Percentiles rank a stretch among this genome's conserved stretches.
phyloP scores from a whole-genome alignment of 345 rosid genomes.

The Camelina hispida region DNA sequence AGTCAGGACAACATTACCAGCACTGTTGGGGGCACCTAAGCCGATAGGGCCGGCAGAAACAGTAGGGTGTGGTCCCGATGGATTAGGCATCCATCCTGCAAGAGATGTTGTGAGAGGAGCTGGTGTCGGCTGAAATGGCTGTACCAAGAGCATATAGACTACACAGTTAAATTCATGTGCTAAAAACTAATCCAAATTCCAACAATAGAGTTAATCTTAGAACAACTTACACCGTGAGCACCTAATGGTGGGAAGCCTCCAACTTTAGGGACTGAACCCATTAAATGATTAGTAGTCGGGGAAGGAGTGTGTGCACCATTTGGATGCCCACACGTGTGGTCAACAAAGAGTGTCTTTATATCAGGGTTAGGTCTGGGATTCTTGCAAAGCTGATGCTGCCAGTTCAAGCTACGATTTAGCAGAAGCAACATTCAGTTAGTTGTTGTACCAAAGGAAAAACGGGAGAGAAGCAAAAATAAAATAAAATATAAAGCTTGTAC shows the following conservation, averaged over 20 bases:
- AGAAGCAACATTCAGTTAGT: conserved; percentile 26
- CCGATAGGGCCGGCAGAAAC: conserved; percentile 54
- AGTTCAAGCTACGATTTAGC: conserved; percentile 50
- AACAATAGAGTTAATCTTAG: conserved; percentile 14
- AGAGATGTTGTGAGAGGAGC: conserved; percentile 56
- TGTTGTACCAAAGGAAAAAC: background rate
- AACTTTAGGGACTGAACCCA: conserved; percentile 56
- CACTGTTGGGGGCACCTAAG: conserved; percentile 48
- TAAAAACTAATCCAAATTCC: conserved; percentile 14
- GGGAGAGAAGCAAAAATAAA: background rate
- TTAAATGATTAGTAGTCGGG: conserved; percentile 54
- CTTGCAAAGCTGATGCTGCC: conserved; percentile 64
- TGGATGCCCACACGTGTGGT: conserved; percentile 57
- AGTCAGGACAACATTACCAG: conserved; percentile 42
- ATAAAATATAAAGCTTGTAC: background rate
- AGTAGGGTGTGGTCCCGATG: conserved; percentile 52
- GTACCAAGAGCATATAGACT: conserved; percentile 26
- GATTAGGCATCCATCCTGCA: conserved; percentile 63
- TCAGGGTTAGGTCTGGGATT: conserved; percentile 60
- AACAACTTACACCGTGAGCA: conserved; percentile 57
- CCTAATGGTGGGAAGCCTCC: conserved; percentile 57
- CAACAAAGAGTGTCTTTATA: conserved; percentile 58
- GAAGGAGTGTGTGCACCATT: conserved; percentile 55
- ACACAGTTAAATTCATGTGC: conserved; percentile 7
- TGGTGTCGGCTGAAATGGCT: conserved; percentile 59